Evolutionary conservation across 352 stramenopile species (phyloP).

Genomic region (Phytophthora pinifolia): DNA sequence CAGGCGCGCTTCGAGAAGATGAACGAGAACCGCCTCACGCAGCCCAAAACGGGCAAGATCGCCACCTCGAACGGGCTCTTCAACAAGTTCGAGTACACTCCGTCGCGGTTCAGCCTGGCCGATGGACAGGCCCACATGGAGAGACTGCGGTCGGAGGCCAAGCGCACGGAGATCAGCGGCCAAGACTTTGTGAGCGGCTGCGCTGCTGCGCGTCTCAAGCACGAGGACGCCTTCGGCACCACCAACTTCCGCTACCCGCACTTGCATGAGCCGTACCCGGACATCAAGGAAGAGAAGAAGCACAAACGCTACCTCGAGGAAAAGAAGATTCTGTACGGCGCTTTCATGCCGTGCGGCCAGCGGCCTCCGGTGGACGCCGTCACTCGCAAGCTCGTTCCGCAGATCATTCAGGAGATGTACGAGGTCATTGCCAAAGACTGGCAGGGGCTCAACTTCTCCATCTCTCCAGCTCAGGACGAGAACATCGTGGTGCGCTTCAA

Average conservation of each 20-base stretch:
- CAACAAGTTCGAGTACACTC: conserved; percentile 76
- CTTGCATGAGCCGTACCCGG: conserved; percentile 65
- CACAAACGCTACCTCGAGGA: conserved; percentile 64
- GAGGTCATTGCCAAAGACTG: conserved; percentile 62
- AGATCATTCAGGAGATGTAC: conserved; percentile 74
- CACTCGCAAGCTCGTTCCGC: conserved; percentile 66
- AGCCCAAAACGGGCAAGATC: conserved; percentile 41
- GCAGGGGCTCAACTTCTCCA: conserved; percentile 53
- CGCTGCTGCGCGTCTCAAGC: conserved; percentile 56
- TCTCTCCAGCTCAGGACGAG: conserved; percentile 59
- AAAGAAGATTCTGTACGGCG: conserved; percentile 71
- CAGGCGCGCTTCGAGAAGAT: conserved; percentile 72
- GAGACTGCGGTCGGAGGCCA: conserved; percentile 60
- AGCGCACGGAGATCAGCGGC: conserved; percentile 70
- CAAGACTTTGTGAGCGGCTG: conserved; percentile 64
- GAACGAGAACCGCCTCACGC: conserved; percentile 68
- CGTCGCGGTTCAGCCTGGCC: conserved; percentile 63
- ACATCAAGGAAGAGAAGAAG: conserved; percentile 51
- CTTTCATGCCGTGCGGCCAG: conserved; percentile 65
- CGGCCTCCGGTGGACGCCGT: conserved; percentile 55
- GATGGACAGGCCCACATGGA: conserved; percentile 72
- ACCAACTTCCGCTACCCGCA: conserved; percentile 62
- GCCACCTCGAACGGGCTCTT: conserved; percentile 73
- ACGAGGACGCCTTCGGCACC: conserved; percentile 73
- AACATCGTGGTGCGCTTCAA: conserved; percentile 63